These are phyloP conservation scores for Cicer judaicum DNA, from an alignment of 306 rosid species.

Conservation along the genomic window DNA sequence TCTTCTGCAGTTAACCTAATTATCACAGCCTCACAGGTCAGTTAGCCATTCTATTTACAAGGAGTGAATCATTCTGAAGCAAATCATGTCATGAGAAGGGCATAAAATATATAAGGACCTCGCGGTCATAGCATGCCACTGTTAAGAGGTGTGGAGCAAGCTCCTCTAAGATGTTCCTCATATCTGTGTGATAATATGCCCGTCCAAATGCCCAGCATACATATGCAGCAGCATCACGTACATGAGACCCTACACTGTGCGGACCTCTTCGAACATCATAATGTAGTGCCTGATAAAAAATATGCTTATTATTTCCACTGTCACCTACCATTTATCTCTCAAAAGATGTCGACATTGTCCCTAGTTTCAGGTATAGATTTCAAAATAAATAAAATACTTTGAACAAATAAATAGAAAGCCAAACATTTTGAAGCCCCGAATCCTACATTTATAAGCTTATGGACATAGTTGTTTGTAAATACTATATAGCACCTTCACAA, in stretches of 20 bases:
- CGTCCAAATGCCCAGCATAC: constrained; percentile 99
- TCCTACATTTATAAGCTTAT: constrained; percentile 27
- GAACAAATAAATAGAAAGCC: constrained; percentile 26
- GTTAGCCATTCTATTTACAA: constrained; percentile 40
- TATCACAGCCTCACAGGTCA: constrained; percentile 52
- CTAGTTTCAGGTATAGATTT: constrained; percentile 24
- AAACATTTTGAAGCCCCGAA: constrained; percentile 38
- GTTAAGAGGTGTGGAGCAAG: constrained; percentile 90
- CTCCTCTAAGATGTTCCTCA: constrained; percentile 75
- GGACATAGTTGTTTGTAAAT: constrained; percentile 32
- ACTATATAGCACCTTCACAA: constrained; percentile 75
- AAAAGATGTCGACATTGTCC: constrained; percentile 29
- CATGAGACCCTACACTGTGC: constrained; percentile 97
- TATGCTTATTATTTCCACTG: constrained; percentile 43
- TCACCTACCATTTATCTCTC: constrained; percentile 34
- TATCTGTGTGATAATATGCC: constrained; percentile 84
- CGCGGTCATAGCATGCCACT: constrained; percentile 97
- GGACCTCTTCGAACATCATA: constrained; percentile 99
- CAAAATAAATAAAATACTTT: constrained; percentile 35
- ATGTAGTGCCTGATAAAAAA: constrained; percentile 76
- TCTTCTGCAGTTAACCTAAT: constrained; percentile 98
- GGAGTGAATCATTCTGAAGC: constrained; percentile 35
- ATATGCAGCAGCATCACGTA: constrained; percentile 96
- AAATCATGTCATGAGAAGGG: constrained; percentile 35
- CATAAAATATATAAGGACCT: constrained; percentile 59